A percentile compares a stretch with the other conserved stretches of the same genome.
Evolutionary conservation across 257 asterid species (phyloP).

Genomic region (Jacaranda copaia): DNA sequence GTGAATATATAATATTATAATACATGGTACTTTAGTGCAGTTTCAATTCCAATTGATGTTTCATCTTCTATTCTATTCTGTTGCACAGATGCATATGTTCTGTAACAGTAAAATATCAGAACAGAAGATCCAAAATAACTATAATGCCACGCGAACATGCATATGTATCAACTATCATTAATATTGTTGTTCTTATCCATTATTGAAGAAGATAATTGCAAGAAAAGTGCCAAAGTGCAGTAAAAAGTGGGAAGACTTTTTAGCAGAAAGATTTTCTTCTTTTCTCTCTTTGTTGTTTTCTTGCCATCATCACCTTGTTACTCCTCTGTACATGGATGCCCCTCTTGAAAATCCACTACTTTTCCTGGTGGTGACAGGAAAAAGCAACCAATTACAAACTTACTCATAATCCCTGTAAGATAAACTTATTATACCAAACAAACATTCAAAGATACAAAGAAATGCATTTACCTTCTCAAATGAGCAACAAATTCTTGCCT

Average conservation of each 20-base stretch:
- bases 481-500: slow-evolving; percentile 94
- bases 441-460: neutral
- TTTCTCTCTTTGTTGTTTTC: neutral
- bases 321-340: slow-evolving; percentile 90
- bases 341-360: slow-evolving; percentile 97
- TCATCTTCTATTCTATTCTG: no score
- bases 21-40: no score
- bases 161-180: slow-evolving; percentile 31
- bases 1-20: no score
- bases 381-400: neutral
- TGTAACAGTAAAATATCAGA: no score
- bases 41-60: no score
- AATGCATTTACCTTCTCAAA: slow-evolving; percentile 68
- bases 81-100: no score
- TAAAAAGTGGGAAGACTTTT: slow-evolving; percentile 16
- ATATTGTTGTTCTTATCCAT: slow-evolving; percentile 41
- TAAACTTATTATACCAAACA: neutral
- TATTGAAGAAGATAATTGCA: slow-evolving; percentile 37
- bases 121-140: no score
- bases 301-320: slow-evolving; percentile 64
- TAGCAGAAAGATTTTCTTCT: slow-evolving; percentile 17
- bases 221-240: slow-evolving; percentile 37
- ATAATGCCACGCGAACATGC: slow-evolving; percentile 36
- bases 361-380: slow-evolving; percentile 51
- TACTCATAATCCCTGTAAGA: neutral